Conservation (phyloP, 2,329 filamentous ascomycete genomes). For the Claviceps humidiphila region DNA sequence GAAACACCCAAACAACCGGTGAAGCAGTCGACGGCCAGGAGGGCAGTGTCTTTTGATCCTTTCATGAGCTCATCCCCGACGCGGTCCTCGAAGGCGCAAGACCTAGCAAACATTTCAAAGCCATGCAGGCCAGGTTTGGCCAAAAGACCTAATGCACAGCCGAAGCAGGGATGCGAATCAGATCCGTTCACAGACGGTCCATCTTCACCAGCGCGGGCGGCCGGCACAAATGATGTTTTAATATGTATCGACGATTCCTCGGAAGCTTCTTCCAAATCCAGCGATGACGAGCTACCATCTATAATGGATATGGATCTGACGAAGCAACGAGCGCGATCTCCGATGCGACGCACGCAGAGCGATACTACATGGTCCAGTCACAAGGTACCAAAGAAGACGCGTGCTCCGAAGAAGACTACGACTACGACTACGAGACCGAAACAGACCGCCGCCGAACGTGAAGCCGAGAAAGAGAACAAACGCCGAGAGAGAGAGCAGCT, state of each 20-base stretch:
- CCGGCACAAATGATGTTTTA: constrained; percentile 6
- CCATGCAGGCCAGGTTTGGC: background rate
- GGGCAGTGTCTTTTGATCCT: constrained; percentile 9
- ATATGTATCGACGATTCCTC: constrained; percentile 25
- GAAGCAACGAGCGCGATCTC: constrained; percentile 9
- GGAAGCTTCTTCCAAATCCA: constrained; percentile 18
- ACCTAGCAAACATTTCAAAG: background rate
- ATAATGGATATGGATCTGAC: constrained; percentile 26
- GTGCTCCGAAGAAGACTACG: constrained; percentile 19
- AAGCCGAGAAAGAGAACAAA: constrained; percentile 39
- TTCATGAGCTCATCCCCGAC: constrained; percentile 8
- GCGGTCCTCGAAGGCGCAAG: background rate
- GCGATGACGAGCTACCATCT: constrained; percentile 39
- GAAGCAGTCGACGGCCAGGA: background rate
- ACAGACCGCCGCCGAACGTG: constrained; percentile 4
- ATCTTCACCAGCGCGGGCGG: background rate
- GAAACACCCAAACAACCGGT: constrained; percentile 18
- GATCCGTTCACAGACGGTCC: background rate
- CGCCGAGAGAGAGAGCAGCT: constrained; percentile 42
- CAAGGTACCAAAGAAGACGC: constrained; percentile 22
- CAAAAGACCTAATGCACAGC: background rate
- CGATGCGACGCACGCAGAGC: constrained; percentile 19
- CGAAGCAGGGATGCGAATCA: background rate
- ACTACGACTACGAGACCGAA: constrained; percentile 33
- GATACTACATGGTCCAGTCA: constrained; percentile 12